These are phyloP conservation scores for Globisporangium cylindrosporum DNA, from an alignment of 352 stramenopile species.

Conservation along the genomic window DNA sequence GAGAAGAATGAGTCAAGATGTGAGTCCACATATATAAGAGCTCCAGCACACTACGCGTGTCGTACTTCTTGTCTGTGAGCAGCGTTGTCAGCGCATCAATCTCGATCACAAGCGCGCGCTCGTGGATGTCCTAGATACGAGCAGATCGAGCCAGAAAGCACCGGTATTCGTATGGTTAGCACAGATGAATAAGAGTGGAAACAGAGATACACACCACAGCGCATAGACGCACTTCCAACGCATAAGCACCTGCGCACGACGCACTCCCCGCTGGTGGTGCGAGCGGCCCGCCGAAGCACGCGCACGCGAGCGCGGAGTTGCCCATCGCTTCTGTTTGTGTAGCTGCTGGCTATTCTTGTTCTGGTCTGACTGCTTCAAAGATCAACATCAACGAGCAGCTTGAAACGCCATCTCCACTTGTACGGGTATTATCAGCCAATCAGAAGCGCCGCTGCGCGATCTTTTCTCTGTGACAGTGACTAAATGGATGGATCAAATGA, in stretches of 20 bases:
- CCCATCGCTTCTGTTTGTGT: constrained; percentile 12
- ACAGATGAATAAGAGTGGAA: neutral
- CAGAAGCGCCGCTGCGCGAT: constrained; percentile 5
- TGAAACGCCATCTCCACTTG: constrained; percentile 1
- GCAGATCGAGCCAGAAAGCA: neutral
- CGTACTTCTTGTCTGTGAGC: neutral
- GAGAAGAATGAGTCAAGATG: neutral
- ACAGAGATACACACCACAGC: neutral
- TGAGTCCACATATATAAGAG: neutral
- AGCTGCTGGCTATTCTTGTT: neutral
- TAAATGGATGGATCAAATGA: constrained; percentile 1
- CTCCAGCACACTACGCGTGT: neutral
- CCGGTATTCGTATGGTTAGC: neutral
- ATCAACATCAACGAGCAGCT: neutral
- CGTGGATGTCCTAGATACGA: neutral
- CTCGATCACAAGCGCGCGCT: constrained; percentile 9
- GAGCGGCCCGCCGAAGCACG: constrained; percentile 14
- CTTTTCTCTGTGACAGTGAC: constrained; percentile 8
- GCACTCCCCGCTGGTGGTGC: neutral
- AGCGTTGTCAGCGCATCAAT: constrained; percentile 15
- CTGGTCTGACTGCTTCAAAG: constrained; percentile 6
- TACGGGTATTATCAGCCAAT: constrained; percentile 5
- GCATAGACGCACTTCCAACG: neutral
- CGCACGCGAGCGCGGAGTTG: constrained; percentile 21
- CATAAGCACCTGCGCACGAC: neutral